A percentile compares a stretch with the other conserved stretches of the same genome.
phyloP scores from a whole-genome alignment of 495 filamentous ascomycete species.

The Xylaria flabelliformis region DNA sequence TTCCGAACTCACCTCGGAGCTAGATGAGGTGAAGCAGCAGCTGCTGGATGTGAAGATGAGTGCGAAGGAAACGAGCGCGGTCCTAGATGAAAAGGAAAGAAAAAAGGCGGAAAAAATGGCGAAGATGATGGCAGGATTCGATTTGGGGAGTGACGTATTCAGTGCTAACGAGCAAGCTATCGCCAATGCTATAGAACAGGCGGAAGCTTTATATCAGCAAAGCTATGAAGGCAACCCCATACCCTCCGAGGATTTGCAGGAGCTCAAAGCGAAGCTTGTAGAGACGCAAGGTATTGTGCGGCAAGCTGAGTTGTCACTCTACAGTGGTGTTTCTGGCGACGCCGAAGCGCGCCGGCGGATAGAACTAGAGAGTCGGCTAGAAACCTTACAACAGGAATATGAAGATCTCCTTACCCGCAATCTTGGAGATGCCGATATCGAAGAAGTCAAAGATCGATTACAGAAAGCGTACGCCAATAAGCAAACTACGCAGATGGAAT shows the following conservation, averaged over 20 bases:
- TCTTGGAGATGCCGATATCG: slow-evolving; percentile 75
- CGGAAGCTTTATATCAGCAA: slow-evolving; percentile 79
- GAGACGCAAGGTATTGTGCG: slow-evolving; percentile 92
- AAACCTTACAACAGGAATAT: slow-evolving; percentile 77
- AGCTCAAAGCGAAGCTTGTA: slow-evolving; percentile 75
- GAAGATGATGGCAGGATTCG: slow-evolving; percentile 99
- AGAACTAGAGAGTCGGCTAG: slow-evolving; percentile 76
- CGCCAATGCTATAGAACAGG: slow-evolving; percentile 76
- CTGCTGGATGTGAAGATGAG: slow-evolving; percentile 94
- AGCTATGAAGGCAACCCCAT: slow-evolving; percentile 78
- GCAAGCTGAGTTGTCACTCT: slow-evolving; percentile 85
- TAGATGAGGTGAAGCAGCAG: slow-evolving; percentile 96
- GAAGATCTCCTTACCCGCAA: slow-evolving; percentile 81
- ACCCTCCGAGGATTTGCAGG: slow-evolving; percentile 78
- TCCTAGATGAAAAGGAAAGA: slow-evolving; percentile 94
- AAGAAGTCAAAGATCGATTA: slow-evolving; percentile 80
- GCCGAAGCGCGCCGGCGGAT: slow-evolving; percentile 68
- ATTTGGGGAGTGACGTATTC: slow-evolving; percentile 87
- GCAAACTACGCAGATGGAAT: slow-evolving; percentile 71
- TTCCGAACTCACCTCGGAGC: slow-evolving; percentile 83
- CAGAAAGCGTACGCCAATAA: slow-evolving; percentile 76
- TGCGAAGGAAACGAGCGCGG: slow-evolving; percentile 87
- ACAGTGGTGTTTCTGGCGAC: slow-evolving; percentile 61
- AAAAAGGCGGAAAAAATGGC: slow-evolving; percentile 99
- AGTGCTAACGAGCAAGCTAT: slow-evolving; percentile 89